phyloP scores from a whole-genome alignment of 345 rosid genomes.

The Brassica incana region DNA sequence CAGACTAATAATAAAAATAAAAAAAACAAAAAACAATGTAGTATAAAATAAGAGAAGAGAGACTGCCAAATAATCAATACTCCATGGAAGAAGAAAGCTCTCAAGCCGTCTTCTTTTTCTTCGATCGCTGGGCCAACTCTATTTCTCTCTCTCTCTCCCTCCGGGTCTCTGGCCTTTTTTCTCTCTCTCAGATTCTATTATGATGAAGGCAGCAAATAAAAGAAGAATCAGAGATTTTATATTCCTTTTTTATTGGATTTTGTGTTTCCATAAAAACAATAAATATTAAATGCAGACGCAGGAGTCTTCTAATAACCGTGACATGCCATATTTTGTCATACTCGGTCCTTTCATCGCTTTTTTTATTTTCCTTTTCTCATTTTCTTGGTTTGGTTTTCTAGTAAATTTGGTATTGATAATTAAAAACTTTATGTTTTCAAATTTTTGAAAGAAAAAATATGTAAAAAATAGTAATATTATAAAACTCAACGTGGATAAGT shows the following conservation, averaged over 20 bases:
- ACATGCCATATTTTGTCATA: too few relatives aligned
- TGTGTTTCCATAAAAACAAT: conserved; percentile 50
- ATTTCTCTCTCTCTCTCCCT: background rate
- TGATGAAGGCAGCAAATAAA: conserved; percentile 14
- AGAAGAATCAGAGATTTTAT: conserved; percentile 32
- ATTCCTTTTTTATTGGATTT: conserved; percentile 16
- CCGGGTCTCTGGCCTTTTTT: too few relatives aligned
- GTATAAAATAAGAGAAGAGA: conserved; percentile 18
- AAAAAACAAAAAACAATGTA: background rate
- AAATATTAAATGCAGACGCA: conserved; percentile 57
- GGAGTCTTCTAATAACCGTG: too few relatives aligned
- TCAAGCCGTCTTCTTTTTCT: conserved; percentile 55
- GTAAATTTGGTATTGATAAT: too few relatives aligned
- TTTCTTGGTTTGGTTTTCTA: too few relatives aligned
- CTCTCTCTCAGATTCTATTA: too few relatives aligned
- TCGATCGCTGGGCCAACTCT: conserved; percentile 52
- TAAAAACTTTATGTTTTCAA: too few relatives aligned
- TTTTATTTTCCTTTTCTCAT: too few relatives aligned
- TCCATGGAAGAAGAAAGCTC: conserved; percentile 38
- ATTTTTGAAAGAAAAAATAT: too few relatives aligned
- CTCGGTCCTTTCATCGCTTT: too few relatives aligned
- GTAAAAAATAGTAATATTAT: too few relatives aligned
- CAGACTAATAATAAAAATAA: background rate
- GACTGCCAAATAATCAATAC: conserved; percentile 31
- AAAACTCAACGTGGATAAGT: too few relatives aligned